Base-by-base conservation (phyloP, 1,139 yeast species). In the Lodderomyces jiufengensis region DNA sequence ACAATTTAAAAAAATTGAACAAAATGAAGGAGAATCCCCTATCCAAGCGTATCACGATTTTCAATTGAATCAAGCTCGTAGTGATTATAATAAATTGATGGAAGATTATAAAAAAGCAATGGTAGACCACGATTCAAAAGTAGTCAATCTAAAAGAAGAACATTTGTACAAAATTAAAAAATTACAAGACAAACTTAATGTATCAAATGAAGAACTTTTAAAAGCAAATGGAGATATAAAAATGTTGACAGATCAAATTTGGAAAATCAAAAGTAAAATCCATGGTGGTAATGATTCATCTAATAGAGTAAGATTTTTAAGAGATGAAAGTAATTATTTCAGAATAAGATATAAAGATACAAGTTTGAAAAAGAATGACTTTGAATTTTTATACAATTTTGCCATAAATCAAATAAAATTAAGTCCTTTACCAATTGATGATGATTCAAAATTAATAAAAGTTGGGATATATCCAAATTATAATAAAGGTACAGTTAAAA, bases 401-500 rank as follows among this genome's bases (percentile, higher is more conserved):
- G 64, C 75, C 41, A 55, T 67, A 35, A 54, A 63, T 31, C 68
- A 78, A 15, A 64, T 78, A 30, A 66, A 64, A 37, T 63, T 66
- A 34, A 69, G 76, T 10, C 68, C 68, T 39, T 52, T 59, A 3
- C 50, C 58, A 34, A 51, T 73, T 30, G 14, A 20, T 14, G 79
- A 71, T 41, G 54, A 76, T 36, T 56, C 59, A 28, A 66, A 67
- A 44, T 53, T 77, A 36, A 66, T 69, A 18, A 62, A 59, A 32
- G 61, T 63, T 41, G 82, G 81, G 6, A 63, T 76, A 9, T 73
- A 71, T 47, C 80, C 81, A 0, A 78, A 73, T 13, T 44, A 43
- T 27, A 22, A 21, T 23, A n/a, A 25, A 13, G 43, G 40, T 28
- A 16, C 21, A 5, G 26, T 18, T 3, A 38, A 42, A 34, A 32